Conservation (phyloP, 2,329 filamentous ascomycete species). For the Xylaria sp. region DNA sequence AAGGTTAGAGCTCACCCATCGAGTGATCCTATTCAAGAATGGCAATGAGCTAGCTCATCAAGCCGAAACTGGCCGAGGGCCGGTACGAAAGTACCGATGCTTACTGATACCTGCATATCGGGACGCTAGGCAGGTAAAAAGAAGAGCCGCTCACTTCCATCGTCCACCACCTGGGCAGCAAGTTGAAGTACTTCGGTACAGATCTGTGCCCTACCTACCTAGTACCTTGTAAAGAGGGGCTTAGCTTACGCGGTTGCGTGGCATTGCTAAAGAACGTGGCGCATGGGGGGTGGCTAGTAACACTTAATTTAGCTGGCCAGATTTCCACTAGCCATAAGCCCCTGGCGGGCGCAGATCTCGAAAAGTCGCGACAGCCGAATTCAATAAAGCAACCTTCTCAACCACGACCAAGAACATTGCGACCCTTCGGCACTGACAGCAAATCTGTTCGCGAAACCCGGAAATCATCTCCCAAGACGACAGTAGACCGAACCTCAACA, state of each 20-base stretch:
- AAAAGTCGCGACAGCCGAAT: constrained; percentile 27
- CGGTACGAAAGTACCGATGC: background rate
- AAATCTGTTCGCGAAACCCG: background rate
- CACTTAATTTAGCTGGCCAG: constrained; percentile 25
- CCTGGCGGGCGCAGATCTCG: constrained; percentile 20
- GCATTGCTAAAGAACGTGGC: background rate
- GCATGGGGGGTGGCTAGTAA: constrained; percentile 3
- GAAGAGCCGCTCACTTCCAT: background rate
- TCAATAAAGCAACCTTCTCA: background rate
- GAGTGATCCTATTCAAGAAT: background rate
- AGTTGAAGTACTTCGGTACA: background rate
- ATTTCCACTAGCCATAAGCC: constrained; percentile 10
- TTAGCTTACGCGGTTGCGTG: background rate
- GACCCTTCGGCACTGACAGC: background rate
- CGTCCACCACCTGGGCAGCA: background rate
- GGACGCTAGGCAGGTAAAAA: constrained; percentile 4
- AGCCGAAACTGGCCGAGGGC: constrained; percentile 26
- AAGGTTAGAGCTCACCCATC: background rate
- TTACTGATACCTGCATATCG: background rate
- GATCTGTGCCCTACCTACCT: no score
- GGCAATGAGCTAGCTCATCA: constrained; percentile 19
- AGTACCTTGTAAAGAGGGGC: background rate
- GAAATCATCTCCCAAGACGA: background rate
- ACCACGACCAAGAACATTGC: background rate
- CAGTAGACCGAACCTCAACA: constrained; percentile 40